These are phyloP conservation scores for Psilocybe cubensis DNA, from an alignment of 768 basidiomycete genomes.

Conservation along the genomic window DNA sequence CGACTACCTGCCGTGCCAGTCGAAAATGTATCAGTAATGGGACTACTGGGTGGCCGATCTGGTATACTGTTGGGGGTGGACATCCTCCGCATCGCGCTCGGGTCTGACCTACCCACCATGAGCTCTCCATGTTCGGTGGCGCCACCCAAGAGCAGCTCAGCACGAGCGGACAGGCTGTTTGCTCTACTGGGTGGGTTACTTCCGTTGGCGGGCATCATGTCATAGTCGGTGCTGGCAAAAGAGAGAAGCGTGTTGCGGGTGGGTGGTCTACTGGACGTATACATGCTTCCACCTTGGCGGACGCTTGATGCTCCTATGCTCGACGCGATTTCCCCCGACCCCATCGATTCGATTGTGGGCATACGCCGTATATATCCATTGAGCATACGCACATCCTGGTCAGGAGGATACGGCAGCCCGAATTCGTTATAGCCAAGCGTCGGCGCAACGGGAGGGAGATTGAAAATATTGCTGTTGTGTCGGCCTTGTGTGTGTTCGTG, in stretches of 20 bases:
- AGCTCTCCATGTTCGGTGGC: conserved; percentile 40
- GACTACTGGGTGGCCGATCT: conserved; percentile 11
- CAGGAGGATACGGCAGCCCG: conserved; percentile 47
- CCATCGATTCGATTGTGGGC: conserved; percentile 82
- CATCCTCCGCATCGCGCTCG: conserved; percentile 8
- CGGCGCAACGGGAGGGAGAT: conserved; percentile 29
- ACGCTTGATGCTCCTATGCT: conserved; percentile 24
- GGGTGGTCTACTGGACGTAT: conserved; percentile 39
- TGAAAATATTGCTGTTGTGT: conserved; percentile 20
- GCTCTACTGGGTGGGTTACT: conserved; percentile 40
- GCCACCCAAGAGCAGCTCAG: conserved; percentile 26
- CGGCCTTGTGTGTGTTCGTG: conserved; percentile 11
- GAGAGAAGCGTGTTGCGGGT: conserved; percentile 42
- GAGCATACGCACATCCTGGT: conserved; percentile 60
- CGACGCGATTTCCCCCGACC: conserved; percentile 58
- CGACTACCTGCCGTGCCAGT: conserved; percentile 22
- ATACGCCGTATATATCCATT: conserved; percentile 71
- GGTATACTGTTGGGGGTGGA: conserved; percentile 19
- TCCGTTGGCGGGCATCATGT: conserved; percentile 26
- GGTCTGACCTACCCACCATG: conserved; percentile 17
- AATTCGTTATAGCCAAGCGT: conserved; percentile 51
- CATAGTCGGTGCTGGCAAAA: conserved; percentile 29
- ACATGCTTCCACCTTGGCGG: conserved; percentile 20
- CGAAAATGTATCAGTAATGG: conserved; percentile 15
- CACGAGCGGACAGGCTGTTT: conserved; percentile 35